Conservation (phyloP, 345 rosid species). For the Theobroma cacao region DNA sequence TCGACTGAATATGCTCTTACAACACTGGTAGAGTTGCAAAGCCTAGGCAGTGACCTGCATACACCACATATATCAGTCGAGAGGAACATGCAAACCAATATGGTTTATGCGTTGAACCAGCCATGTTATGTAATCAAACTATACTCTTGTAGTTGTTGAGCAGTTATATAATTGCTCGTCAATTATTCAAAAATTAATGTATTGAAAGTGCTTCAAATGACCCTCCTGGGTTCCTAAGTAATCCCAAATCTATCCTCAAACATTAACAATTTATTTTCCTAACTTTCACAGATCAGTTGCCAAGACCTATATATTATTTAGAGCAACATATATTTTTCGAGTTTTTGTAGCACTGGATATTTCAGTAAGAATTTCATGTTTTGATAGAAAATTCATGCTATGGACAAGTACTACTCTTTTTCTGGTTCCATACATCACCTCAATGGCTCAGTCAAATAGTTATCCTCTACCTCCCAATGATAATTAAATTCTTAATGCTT, state of each 20-base stretch:
- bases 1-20: neutral
- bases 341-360: neutral
- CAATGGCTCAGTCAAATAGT: neutral
- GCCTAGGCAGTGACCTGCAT: constrained; percentile 9
- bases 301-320: neutral
- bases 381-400: neutral
- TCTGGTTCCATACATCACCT: neutral
- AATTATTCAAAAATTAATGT: neutral
- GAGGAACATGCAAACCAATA: neutral
- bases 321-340: neutral
- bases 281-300: neutral
- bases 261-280: neutral
- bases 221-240: neutral
- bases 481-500: neutral
- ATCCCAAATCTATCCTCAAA: neutral
- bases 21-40: neutral
- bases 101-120: neutral
- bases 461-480: no score
- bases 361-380: neutral
- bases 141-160: neutral
- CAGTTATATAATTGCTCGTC: neutral
- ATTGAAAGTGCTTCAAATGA: neutral
- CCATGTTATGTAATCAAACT: neutral
- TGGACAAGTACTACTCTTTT: neutral
- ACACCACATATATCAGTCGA: neutral